phyloP scores from a whole-genome alignment of 805 yeast genomes.

The Kluyveromyces siamensis region DNA sequence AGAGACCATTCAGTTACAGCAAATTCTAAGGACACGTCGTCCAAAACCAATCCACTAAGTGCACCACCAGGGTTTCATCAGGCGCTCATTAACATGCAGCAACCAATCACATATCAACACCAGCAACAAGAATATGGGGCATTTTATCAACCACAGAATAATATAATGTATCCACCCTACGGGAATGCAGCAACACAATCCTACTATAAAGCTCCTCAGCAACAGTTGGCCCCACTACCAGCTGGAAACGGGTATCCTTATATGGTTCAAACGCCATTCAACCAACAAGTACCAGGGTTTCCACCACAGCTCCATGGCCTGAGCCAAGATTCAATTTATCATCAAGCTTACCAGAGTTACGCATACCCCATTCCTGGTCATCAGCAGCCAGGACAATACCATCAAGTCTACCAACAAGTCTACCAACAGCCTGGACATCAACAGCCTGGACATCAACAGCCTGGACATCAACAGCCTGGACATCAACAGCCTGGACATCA shows the following conservation, averaged over 20 bases:
- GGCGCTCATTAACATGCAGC: neutral
- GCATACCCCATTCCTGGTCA: constrained; percentile 2
- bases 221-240: neutral
- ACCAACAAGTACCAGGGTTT: neutral
- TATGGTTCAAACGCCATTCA: neutral
- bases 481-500: constrained; percentile 19
- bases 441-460: constrained; percentile 11
- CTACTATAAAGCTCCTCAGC: neutral
- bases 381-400: constrained; percentile 5
- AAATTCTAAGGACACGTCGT: neutral
- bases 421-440: constrained; percentile 10
- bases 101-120: neutral
- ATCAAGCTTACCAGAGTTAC: neutral
- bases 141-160: neutral
- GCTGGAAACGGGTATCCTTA: neutral
- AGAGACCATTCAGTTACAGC: too few species aligned
- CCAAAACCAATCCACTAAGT: neutral
- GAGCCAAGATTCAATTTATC: neutral
- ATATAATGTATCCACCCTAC: neutral
- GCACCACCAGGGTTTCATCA: neutral
- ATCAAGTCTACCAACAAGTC: constrained; percentile 6
- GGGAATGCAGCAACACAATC: neutral
- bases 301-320: neutral
- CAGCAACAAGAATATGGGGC: neutral
- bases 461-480: constrained; percentile 18